Base-by-base conservation (phyloP, 129 eudicot genomes). In the Apium graveolens region DNA sequence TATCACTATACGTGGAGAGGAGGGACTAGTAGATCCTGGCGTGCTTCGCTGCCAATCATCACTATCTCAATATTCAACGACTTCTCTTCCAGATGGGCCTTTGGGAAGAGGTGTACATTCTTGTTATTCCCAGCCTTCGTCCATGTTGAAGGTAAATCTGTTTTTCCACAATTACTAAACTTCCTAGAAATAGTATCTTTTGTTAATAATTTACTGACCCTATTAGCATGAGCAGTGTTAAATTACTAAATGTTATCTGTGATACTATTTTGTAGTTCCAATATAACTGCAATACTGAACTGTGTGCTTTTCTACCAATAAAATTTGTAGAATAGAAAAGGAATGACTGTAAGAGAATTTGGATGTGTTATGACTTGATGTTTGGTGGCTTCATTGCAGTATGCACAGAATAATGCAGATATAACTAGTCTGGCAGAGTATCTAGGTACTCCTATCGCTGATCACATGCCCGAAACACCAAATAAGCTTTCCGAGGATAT, bases 401-500 rank as follows among this genome's bases (percentile, higher is more conserved):
- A 85, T 81, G 86, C 87, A 10, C 93, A 96, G 81, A 90, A 83
- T 80, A 79, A 88, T 21, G 83, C 97, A 20, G 85, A 88, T 79
- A 73, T 96, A 41, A 89, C 89, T 32, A 96, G 97, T 81, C 87
- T 96, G 74, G 99, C 99, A 3, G 99, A 96, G 88, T 96, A 96
- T 86, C 97, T 96, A 13, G 97, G 97, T 7, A 92, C 99, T 32
- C 85, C 91, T 29, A 92, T 96, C 41, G 89, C 93, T n/a, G 97
- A 96, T 85, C 97, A 90, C 55, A 73, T 96, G 72, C 91, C 90
- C 3, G 99, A 92, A 80, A 87, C 97, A 74, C 99, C 99, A 34
- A 92, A 92, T 86, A 92, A 86, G 86, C 87, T 96, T 43, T 96
- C 99, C 9, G 99, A 96, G 84, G 99, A 92, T 82, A 96, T 96